phyloP scores from a whole-genome alignment of 441 rosid species.

The Capsella rubella region DNA sequence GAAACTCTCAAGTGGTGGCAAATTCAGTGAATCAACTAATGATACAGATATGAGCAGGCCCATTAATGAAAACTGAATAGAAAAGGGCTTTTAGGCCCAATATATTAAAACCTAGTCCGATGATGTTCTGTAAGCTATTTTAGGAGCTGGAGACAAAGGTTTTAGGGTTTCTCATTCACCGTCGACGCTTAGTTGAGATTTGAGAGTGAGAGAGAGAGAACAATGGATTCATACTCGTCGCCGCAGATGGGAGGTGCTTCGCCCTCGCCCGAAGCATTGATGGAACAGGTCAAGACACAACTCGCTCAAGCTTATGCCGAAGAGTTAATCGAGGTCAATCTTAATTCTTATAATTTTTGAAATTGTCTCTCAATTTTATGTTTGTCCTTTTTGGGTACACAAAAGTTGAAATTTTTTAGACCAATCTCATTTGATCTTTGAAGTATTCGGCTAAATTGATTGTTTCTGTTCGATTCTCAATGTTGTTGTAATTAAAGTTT shows the following conservation, averaged over 20 bases:
- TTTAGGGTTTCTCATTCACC: constrained; percentile 1
- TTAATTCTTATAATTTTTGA: too few relatives aligned
- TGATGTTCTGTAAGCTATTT: background rate
- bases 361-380: background rate
- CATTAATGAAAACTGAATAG: background rate
- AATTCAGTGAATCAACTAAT: too few relatives aligned
- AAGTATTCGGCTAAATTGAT: too few relatives aligned
- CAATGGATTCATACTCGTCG: constrained; percentile 75
- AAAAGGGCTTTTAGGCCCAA: constrained; percentile 3
- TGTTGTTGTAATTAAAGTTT: background rate
- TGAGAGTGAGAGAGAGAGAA: background rate
- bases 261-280: constrained; percentile 59
- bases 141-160: background rate
- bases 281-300: constrained; percentile 71
- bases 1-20: too few relatives aligned
- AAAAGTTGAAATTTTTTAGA: background rate
- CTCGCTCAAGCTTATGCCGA: constrained; percentile 85
- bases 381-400: background rate
- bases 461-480: background rate
- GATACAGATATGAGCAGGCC: background rate
- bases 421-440: too few relatives aligned
- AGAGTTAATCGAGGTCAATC: constrained; percentile 75
- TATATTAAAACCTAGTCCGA: background rate
- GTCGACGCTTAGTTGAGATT: background rate
- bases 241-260: constrained; percentile 57